Percentiles rank a stretch among this genome's conserved stretches.
Conservation (phyloP, 352 stramenopile species). For the Globisporangium parvum region DNA sequence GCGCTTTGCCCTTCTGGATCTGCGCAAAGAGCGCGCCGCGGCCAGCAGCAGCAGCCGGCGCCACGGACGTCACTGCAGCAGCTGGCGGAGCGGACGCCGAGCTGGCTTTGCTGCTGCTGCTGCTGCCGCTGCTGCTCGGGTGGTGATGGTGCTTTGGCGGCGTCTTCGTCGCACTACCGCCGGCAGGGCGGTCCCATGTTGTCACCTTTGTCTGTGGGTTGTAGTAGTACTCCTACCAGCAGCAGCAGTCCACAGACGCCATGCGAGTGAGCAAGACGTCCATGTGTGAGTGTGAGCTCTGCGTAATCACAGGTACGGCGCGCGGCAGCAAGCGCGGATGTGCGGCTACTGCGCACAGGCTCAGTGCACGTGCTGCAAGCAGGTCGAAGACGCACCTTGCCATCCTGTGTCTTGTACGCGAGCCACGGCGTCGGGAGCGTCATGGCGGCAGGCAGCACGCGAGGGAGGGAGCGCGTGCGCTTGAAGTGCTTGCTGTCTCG, state of each 20-base stretch:
- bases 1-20: constrained; percentile 58
- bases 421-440: constrained; percentile 74
- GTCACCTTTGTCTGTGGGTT: constrained; percentile 86
- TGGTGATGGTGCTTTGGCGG: constrained; percentile 35
- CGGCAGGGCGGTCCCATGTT: constrained; percentile 68
- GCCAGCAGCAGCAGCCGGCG: constrained; percentile 26
- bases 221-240: constrained; percentile 90
- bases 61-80: constrained; percentile 6
- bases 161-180: constrained; percentile 26
- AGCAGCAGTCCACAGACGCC: too few relatives aligned
- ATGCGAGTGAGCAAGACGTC: too few relatives aligned
- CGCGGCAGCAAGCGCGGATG: too few relatives aligned
- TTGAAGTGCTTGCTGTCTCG: neutral
- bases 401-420: constrained; percentile 84
- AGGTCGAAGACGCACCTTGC: constrained; percentile 44
- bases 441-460: too few relatives aligned
- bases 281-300: neutral
- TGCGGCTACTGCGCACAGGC: too few relatives aligned
- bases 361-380: too few relatives aligned
- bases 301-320: too few relatives aligned
- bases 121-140: constrained; percentile 15
- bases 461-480: neutral
- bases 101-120: constrained; percentile 10
- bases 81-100: neutral
- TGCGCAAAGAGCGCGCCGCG: constrained; percentile 52